These are phyloP conservation scores for Paraphoma chrysanthemicola DNA, from an alignment of 2,329 filamentous ascomycete genomes.

Conservation along the genomic window DNA sequence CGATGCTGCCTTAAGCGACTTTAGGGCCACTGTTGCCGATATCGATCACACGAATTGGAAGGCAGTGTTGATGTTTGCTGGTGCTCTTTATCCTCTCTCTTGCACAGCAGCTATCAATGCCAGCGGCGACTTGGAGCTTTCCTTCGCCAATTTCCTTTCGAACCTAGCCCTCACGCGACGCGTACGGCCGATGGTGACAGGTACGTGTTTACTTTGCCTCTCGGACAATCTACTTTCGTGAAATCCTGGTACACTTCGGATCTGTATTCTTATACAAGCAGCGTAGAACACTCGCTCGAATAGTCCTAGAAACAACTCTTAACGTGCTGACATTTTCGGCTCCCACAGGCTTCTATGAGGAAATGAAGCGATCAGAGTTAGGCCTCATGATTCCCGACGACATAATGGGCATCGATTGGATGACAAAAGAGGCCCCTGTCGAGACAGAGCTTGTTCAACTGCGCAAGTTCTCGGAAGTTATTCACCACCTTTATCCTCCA, in stretches of 20 bases:
- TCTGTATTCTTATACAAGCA: no score
- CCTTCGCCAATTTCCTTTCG: constrained; percentile 29
- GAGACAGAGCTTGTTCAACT: constrained; percentile 29
- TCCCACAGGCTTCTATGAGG: not conserved
- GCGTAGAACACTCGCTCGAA: no score
- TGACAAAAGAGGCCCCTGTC: constrained; percentile 16
- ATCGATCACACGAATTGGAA: constrained; percentile 50
- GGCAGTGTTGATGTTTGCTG: constrained; percentile 40
- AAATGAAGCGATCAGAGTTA: constrained; percentile 21
- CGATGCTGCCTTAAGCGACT: constrained; percentile 25
- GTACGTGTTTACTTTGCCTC: constrained; percentile 13
- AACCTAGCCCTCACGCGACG: constrained; percentile 30
- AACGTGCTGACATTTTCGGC: no score
- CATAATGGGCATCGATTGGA: constrained; percentile 23
- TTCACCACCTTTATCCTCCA: constrained; percentile 32
- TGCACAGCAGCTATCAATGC: constrained; percentile 22
- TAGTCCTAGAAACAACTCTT: no score
- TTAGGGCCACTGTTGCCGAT: constrained; percentile 29
- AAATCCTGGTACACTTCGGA: no score
- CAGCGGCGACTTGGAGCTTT: constrained; percentile 17
- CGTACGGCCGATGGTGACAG: constrained; percentile 31
- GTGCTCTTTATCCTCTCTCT: constrained; percentile 29
- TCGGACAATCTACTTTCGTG: no score
- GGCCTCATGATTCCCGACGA: constrained; percentile 28
- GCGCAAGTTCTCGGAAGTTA: constrained; percentile 31